These are phyloP conservation scores for Sordariomycetes sp. DNA, from an alignment of 2,329 filamentous ascomycete genomes.

Conservation along the genomic window DNA sequence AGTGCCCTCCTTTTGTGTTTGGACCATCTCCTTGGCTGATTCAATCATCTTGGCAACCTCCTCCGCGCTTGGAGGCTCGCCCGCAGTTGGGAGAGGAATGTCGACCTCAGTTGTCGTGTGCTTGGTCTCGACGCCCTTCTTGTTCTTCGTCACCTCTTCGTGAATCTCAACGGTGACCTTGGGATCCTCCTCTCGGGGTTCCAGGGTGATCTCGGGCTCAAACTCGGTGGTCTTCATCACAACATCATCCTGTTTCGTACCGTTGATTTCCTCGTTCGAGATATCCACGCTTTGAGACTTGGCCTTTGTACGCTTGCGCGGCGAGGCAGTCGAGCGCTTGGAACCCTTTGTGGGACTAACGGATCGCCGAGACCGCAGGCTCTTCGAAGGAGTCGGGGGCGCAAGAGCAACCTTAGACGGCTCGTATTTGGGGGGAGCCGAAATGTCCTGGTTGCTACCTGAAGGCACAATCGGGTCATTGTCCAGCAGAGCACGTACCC, in stretches of 20 bases:
- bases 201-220: conserved; percentile 37
- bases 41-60: conserved; percentile 78
- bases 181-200: conserved; percentile 44
- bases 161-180: conserved; percentile 64
- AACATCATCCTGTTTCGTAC: conserved; percentile 20
- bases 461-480: conserved; percentile 63
- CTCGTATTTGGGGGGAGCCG: conserved; percentile 73
- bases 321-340: conserved; percentile 37
- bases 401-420: conserved; percentile 35
- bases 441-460: conserved; percentile 60
- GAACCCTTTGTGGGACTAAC: conserved; percentile 45
- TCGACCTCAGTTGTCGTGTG: conserved; percentile 67
- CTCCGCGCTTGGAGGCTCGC: conserved; percentile 63
- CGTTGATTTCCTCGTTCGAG: conserved; percentile 17
- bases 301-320: conserved; percentile 42
- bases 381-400: conserved; percentile 40
- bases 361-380: conserved; percentile 43
- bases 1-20: conserved; percentile 42
- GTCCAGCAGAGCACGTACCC: conserved; percentile 90
- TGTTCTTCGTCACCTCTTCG: conserved; percentile 46
- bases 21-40: conserved; percentile 82
- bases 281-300: conserved; percentile 29
- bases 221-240: conserved; percentile 39
- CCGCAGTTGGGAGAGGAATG: conserved; percentile 50
- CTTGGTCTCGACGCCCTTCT: conserved; percentile 54